Conservation (phyloP, 441 rosid species). For the Kokia cookei region DNA sequence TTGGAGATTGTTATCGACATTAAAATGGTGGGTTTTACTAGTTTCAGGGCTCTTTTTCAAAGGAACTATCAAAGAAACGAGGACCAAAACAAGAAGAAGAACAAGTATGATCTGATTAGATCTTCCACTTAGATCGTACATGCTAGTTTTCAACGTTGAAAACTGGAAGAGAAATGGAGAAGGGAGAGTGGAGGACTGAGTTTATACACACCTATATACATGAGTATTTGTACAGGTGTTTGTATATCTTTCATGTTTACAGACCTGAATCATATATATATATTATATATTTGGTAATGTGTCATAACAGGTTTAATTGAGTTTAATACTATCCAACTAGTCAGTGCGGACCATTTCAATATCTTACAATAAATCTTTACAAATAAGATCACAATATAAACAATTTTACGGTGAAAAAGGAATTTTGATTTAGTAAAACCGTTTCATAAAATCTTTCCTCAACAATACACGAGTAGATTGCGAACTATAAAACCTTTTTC, state of each 20-base stretch:
- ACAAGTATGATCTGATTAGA: conserved; percentile 2
- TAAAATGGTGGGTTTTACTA: conserved; percentile 15
- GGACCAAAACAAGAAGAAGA: conserved; percentile 8
- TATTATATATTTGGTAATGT: not conserved
- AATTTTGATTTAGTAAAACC: not conserved
- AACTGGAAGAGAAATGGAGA: not conserved
- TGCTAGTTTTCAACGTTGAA: not conserved
- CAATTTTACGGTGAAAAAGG: not conserved
- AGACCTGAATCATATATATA: not conserved
- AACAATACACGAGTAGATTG: not conserved
- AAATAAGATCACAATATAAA: not conserved
- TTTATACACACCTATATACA: too few relatives aligned
- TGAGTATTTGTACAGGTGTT: too few relatives aligned
- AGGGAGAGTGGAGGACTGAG: not conserved
- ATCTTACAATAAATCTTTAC: not conserved
- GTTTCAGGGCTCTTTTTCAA: not conserved
- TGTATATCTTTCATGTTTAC: not conserved
- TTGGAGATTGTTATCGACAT: conserved; percentile 27
- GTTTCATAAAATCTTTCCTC: not conserved
- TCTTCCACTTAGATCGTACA: not conserved
- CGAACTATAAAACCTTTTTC: not conserved
- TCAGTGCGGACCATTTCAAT: not conserved
- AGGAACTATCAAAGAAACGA: not conserved
- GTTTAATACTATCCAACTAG: not conserved
- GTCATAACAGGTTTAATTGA: not conserved